Base-by-base conservation (phyloP, 768 basidiomycete species). In the Podaxis sp. region DNA sequence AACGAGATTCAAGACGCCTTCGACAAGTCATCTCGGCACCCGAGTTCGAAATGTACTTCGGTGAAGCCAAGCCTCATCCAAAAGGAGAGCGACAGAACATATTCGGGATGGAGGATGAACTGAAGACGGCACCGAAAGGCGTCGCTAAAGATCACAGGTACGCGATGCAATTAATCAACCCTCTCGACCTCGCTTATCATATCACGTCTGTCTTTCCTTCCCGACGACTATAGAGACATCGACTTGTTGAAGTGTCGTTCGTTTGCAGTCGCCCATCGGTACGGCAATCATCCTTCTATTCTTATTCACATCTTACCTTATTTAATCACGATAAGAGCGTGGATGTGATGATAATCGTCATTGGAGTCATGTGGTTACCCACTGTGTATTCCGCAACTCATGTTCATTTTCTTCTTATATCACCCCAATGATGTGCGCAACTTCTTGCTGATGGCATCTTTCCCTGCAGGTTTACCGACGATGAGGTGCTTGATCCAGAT, bases 111-210 rank as follows among this genome's bases (percentile, higher is more conserved):
- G 93, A 96, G 2, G 95, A 94, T 67, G 89, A 94, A 71, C 77
- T 97, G 33, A 98, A 97, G 77, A 87, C 86, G 0, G 93, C 95
- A 4, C 96, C 96, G 0, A 98, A 97, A 70, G 96, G 95, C 0
- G 76, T 96, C 8, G 84, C 85, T 57, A 99, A 95, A 75, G 82
- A 82, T 33, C 95, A 98, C 71, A 80, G 80, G 91, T 92, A 60
- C 17, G 81, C 68, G 9, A 26, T 67, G 0, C 11, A 13, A 12
- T 55, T 11, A 30, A 30, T 26, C 30, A 19, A 24, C 11, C 19
- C 24, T 46, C 44, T 44, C 44, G 57, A 52, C 24, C 30, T 57
- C 40, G 44, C 49, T 17, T 57, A 30, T 44, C 17, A 19, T 19
- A 51, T 15, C 49, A 51, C 13, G 38, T 28, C 53, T 26, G 40